Evolutionary conservation across 176 grass and related monocot genomes (phyloP).

Genomic region (Carex littledalei): DNA sequence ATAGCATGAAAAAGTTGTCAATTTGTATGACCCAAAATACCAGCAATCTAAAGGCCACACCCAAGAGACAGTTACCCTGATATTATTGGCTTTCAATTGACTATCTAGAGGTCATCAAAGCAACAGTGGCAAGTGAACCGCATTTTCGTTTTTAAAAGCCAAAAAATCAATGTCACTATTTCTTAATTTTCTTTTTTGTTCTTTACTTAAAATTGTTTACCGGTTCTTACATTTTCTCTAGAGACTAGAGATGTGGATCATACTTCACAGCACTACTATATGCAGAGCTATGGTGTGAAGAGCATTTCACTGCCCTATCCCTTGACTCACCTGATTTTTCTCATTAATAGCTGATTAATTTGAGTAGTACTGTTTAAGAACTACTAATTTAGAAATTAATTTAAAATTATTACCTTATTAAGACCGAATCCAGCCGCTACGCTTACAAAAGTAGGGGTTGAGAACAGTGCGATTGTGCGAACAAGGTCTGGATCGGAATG

Average conservation of each 20-base stretch:
- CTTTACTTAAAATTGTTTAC: constrained; percentile 19
- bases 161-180: constrained; percentile 15
- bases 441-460: no score
- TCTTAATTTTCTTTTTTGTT: neutral
- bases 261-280: constrained; percentile 75
- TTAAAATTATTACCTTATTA: no score
- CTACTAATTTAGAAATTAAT: no score
- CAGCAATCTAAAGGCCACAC: no score
- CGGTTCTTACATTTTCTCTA: constrained; percentile 37
- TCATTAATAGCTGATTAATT: constrained; percentile 52
- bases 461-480: no score
- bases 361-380: no score
- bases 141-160: constrained; percentile 4
- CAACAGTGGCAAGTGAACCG: constrained; percentile 56
- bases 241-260: constrained; percentile 70
- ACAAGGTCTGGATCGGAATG: no score
- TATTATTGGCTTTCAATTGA: constrained; percentile 82
- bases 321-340: constrained; percentile 83
- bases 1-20: no score
- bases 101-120: constrained; percentile 78
- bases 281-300: constrained; percentile 91
- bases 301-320: constrained; percentile 66
- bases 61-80: no score
- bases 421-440: no score
- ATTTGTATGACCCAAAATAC: no score